These are phyloP conservation scores for Globisporangium nagaii DNA, from an alignment of 352 stramenopile genomes.

Conservation along the genomic window DNA sequence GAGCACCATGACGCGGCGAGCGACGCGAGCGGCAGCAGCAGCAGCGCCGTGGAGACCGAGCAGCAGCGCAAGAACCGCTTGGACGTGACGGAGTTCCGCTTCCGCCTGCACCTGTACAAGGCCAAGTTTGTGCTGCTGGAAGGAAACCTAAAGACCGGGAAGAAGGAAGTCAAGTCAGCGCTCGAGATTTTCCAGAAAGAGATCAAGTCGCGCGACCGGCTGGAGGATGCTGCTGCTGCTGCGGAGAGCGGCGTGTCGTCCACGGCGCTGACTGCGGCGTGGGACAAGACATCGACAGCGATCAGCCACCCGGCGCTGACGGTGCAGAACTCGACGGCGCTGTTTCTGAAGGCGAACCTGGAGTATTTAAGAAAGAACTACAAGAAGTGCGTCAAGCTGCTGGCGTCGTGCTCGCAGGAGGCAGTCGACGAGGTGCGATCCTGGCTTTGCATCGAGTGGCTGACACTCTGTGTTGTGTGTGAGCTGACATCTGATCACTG, in stretches of 20 bases:
- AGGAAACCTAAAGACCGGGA: slow-evolving; percentile 83
- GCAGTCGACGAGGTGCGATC: slow-evolving; percentile 67
- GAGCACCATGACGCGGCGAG: slow-evolving; percentile 33
- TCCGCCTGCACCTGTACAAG: slow-evolving; percentile 90
- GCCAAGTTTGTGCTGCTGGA: slow-evolving; percentile 88
- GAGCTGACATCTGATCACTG: too few relatives aligned
- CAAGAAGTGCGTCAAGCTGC: slow-evolving; percentile 92
- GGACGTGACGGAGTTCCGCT: slow-evolving; percentile 85
- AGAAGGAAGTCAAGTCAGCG: slow-evolving; percentile 91
- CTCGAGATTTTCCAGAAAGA: slow-evolving; percentile 92
- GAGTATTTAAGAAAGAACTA: slow-evolving; percentile 94
- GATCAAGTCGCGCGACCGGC: slow-evolving; percentile 55
- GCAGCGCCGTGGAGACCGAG: slow-evolving; percentile 35
- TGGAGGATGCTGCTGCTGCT: slow-evolving; percentile 16
- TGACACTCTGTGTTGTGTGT: neutral
- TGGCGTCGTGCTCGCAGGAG: slow-evolving; percentile 84
- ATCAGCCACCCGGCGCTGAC: slow-evolving; percentile 71
- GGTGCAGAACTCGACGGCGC: slow-evolving; percentile 85
- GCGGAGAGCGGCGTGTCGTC: neutral
- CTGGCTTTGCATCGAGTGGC: neutral
- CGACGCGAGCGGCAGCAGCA: slow-evolving; percentile 19
- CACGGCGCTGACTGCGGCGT: slow-evolving; percentile 13
- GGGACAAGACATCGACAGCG: slow-evolving; percentile 66
- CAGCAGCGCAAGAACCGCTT: slow-evolving; percentile 52
- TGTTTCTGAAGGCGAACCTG: slow-evolving; percentile 92